phyloP scores from a whole-genome alignment of 441 rosid genomes.

The Aleurites moluccanus region DNA sequence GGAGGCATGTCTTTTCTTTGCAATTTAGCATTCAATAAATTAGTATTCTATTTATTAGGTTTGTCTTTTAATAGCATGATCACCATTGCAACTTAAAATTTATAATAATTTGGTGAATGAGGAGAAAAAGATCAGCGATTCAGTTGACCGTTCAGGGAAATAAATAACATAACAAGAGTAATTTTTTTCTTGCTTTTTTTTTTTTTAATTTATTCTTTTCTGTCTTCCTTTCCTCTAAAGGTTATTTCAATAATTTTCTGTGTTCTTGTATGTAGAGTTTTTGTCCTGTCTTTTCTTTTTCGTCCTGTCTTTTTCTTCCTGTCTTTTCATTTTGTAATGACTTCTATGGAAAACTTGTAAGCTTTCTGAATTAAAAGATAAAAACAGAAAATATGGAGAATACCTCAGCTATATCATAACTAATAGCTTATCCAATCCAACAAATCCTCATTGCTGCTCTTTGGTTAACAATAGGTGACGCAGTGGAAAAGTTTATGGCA shows the following conservation, averaged over 20 bases:
- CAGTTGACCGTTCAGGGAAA: neutral
- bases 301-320: neutral
- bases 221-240: neutral
- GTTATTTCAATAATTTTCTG: neutral
- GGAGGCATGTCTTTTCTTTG: conserved; percentile 63
- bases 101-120: conserved; percentile 5
- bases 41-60: neutral
- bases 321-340: neutral
- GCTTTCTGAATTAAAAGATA: neutral
- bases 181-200: neutral
- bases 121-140: conserved; percentile 2
- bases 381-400: neutral
- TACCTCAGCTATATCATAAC: neutral
- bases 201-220: too few relatives aligned
- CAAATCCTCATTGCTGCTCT: neutral
- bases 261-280: neutral
- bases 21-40: conserved; percentile 16
- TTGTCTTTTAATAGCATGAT: neutral
- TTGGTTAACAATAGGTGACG: too few relatives aligned
- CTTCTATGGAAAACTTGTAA: neutral
- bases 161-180: neutral
- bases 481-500: neutral
- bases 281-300: neutral
- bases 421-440: neutral
- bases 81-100: neutral